A percentile compares a stretch with the other conserved stretches of the same genome.
Evolutionary conservation across 768 basidiomycete species (phyloP).

Genomic region (Xerocomellus amylosporus): DNA sequence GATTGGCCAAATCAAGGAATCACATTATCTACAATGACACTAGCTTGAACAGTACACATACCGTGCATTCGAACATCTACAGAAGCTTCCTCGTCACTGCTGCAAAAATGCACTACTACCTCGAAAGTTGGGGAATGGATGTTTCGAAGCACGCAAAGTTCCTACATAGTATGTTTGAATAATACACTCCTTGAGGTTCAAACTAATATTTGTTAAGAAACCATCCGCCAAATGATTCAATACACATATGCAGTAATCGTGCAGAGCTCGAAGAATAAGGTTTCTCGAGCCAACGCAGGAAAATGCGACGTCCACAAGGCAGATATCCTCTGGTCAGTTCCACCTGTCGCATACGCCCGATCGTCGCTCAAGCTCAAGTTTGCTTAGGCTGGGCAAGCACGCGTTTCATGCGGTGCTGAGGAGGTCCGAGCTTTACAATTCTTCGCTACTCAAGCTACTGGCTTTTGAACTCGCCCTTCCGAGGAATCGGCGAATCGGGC

Average conservation of each 20-base stretch:
- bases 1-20: constrained; percentile 67
- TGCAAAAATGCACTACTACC: constrained; percentile 84
- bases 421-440: constrained; percentile 48
- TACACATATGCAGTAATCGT: constrained; percentile 54
- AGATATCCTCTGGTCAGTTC: constrained; percentile 59
- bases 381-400: constrained; percentile 69
- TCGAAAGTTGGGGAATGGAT: constrained; percentile 56
- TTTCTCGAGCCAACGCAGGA: constrained; percentile 38
- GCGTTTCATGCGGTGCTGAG: constrained; percentile 71
- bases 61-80: constrained; percentile 79
- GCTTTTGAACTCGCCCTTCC: constrained; percentile 48
- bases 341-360: background rate
- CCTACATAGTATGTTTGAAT: constrained; percentile 47
- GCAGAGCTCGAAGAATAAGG: constrained; percentile 41
- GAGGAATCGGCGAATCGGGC: constrained; percentile 41
- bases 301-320: constrained; percentile 46
- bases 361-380: constrained; percentile 8
- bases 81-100: constrained; percentile 80
- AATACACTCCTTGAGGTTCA: background rate
- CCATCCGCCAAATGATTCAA: constrained; percentile 57
- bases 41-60: constrained; percentile 56
- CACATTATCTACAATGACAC: constrained; percentile 82
- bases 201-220: constrained; percentile 41
- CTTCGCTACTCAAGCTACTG: constrained; percentile 46
- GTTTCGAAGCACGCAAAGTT: constrained; percentile 47